Evolutionary conservation across 208 protist species (phyloP).

Genomic region (Wallacemonas collosoma): DNA sequence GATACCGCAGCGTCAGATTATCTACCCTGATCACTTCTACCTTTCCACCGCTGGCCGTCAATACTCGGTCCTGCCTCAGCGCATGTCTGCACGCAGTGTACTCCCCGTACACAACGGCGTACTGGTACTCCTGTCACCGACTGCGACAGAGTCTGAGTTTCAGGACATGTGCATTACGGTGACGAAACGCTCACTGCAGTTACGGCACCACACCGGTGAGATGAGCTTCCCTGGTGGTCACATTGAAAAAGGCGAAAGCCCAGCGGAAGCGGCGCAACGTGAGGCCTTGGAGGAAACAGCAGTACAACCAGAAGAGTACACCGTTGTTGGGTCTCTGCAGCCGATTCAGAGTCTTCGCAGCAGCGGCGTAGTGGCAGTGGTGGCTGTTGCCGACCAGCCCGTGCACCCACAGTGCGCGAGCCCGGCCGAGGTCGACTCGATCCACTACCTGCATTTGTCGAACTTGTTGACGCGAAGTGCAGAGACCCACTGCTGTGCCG

Average conservation of each 20-base stretch:
- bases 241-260: slow-evolving; percentile 59
- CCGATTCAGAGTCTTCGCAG: slow-evolving; percentile 39
- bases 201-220: slow-evolving; percentile 68
- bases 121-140: slow-evolving; percentile 68
- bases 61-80: slow-evolving; percentile 9
- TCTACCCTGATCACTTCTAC: slow-evolving; percentile 71
- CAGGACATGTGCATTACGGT: slow-evolving; percentile 87
- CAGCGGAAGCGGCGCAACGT: slow-evolving; percentile 57
- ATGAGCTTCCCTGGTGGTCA: slow-evolving; percentile 86
- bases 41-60: slow-evolving; percentile 21
- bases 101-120: slow-evolving; percentile 39
- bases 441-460: slow-evolving; percentile 87
- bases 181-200: slow-evolving; percentile 67
- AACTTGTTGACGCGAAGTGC: slow-evolving; percentile 45
- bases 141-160: slow-evolving; percentile 31
- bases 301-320: slow-evolving; percentile 45
- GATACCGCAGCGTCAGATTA: slow-evolving; percentile 39
- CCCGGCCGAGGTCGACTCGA: slow-evolving; percentile 71
- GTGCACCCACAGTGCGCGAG: slow-evolving; percentile 53
- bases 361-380: slow-evolving; percentile 50
- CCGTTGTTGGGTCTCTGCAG: slow-evolving; percentile 54
- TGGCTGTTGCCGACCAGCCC: slow-evolving; percentile 43
- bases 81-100: background rate
- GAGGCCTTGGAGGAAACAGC: slow-evolving; percentile 82
- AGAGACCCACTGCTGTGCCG: slow-evolving; percentile 44